Conservation (phyloP, 805 yeast genomes). For the Scheffersomyces stipitis region DNA sequence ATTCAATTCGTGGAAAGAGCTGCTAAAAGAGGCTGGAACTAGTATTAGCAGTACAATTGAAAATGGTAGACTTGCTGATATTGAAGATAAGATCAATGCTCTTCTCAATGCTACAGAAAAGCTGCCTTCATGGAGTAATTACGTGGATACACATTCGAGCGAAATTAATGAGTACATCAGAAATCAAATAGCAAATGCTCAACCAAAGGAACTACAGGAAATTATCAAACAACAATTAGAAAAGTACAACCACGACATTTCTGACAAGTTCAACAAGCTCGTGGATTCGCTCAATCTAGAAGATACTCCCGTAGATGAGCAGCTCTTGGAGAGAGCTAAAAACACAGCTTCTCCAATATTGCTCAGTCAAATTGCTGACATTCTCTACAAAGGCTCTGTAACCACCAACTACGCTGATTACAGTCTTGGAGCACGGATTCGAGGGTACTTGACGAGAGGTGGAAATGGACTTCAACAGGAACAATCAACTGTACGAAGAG, state of each 20-base stretch:
- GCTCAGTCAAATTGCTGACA: conserved; percentile 11
- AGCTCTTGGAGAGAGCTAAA: no score
- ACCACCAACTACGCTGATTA: conserved; percentile 42
- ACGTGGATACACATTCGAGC: no score
- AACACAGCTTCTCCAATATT: neutral
- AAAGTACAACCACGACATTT: conserved; percentile 22
- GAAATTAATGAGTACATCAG: no score
- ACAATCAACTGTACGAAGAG: no score
- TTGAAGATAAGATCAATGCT: no score
- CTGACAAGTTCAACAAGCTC: conserved; percentile 22
- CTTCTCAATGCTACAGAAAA: no score
- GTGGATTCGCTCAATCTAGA: conserved; percentile 23
- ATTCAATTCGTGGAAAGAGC: conserved; percentile 9
- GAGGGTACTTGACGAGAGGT: conserved; percentile 37
- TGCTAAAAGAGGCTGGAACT: conserved; percentile 12
- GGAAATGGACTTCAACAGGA: no score
- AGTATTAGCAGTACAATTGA: no score
- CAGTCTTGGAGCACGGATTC: conserved; percentile 35
- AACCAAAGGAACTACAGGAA: conserved; percentile 25
- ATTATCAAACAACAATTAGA: conserved; percentile 18
- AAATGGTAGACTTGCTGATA: no score
- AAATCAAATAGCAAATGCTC: no score
- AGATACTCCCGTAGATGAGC: conserved; percentile 2
- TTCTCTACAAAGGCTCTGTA: conserved; percentile 33
- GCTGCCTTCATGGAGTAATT: no score